Evolutionary conservation across 2,329 filamentous ascomycete species (phyloP).

Genomic region (Chrysoporthe deuterocubensis): DNA sequence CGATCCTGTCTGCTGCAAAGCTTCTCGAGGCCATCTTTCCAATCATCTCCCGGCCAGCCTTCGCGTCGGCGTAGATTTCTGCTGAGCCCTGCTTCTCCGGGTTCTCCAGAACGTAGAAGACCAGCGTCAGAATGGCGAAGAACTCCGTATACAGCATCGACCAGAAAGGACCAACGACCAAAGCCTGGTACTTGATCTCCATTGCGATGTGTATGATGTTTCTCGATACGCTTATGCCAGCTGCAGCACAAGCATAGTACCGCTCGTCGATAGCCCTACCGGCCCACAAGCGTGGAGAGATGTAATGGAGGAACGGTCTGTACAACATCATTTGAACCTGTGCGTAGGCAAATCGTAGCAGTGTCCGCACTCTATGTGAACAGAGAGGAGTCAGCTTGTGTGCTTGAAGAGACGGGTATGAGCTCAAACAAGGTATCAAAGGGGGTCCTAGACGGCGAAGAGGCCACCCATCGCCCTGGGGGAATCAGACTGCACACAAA

Average conservation of each 20-base stretch:
- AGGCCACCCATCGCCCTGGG: not conserved
- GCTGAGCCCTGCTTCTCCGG: conserved; percentile 73
- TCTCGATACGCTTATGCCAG: conserved; percentile 64
- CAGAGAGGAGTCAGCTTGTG: conserved; percentile 29
- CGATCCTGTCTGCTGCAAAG: conserved; percentile 86
- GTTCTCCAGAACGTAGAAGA: conserved; percentile 82
- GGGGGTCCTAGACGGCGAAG: not conserved
- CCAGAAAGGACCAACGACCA: conserved; percentile 84
- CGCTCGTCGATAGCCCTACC: conserved; percentile 70
- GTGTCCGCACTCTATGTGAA: conserved; percentile 64
- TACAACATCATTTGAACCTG: conserved; percentile 85
- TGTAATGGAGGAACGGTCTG: conserved; percentile 81
- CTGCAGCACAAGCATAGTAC: conserved; percentile 74
- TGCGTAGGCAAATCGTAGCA: conserved; percentile 78
- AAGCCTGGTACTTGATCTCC: conserved; percentile 74
- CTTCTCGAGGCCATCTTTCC: conserved; percentile 79
- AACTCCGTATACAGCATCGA: conserved; percentile 85
- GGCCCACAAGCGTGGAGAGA: conserved; percentile 65
- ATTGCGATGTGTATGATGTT: conserved; percentile 82
- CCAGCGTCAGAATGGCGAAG: conserved; percentile 77
- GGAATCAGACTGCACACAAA: not conserved
- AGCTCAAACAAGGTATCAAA: not conserved
- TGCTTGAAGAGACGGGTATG: not conserved
- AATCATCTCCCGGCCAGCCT: conserved; percentile 82
- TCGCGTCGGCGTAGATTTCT: conserved; percentile 84